Base-by-base conservation (phyloP, 768 basidiomycete species). In the Xerocomus spinulosus region DNA sequence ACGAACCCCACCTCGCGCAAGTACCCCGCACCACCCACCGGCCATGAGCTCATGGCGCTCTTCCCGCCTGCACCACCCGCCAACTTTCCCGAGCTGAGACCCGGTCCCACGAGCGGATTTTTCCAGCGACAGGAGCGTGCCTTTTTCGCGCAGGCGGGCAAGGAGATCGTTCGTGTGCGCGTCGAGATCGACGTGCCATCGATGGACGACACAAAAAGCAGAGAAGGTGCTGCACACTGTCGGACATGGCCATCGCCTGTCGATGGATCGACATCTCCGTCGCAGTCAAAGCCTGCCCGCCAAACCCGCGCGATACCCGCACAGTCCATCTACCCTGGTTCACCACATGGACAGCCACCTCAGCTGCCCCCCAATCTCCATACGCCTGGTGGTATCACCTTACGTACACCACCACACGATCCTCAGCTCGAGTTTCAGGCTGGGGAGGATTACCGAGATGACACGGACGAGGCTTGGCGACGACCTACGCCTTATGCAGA, bases 21-120 rank as follows among this genome's bases (percentile, higher is more conserved):
- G 53, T 86, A 80, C 61, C 87, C 87, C 15, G 78, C 83, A 1
- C 87, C 87, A 2, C 83, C 85, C 5, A 87, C 84, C 0, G 87
- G 87, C 2, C 87, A 90, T 56, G 85, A 90, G 55, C 76, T 90
- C 56, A 90, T 90, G 87, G 84, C 84, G 13, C 78, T 90, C 70
- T 90, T 89, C 61, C 87, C 87, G 1, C 77, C 87, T 5, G 70
- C 80, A 4, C 76, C 85, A 14, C 87, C 87, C 1, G 72, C 76
- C 37, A 75, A 35, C 43, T 78, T 76, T 42, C 70, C 73, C 25
- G 78, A 79, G 54, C 73, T 80, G 68, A 70, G 78, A 46, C 73
- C 77, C 2, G 81, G 82, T 1, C 80, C 85, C 3, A 88, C 87
- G 0, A 82, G 80, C 42, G 79, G 81, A 24, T 88, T 77, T 63